These are phyloP conservation scores for Malassezia equina DNA, from an alignment of 1,284 basidiomycete genomes.

Conservation along the genomic window DNA sequence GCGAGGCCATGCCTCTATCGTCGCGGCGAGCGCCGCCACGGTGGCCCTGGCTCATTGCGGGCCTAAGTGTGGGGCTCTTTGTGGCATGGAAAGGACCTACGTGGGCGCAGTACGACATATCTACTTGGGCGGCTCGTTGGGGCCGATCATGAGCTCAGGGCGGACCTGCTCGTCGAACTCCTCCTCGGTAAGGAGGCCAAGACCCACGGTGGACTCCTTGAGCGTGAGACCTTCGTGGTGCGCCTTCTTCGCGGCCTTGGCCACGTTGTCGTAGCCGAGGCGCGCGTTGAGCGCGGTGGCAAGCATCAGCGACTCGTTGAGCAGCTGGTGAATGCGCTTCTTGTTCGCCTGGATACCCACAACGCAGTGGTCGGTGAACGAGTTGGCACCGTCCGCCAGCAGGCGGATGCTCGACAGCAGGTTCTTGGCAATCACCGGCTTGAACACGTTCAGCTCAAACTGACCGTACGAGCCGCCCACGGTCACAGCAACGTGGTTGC, in stretches of 20 bases:
- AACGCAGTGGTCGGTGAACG: constrained; percentile 93
- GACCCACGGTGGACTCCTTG: constrained; percentile 80
- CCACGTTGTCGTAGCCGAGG: constrained; percentile 92
- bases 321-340: constrained; percentile 72
- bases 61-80: neutral
- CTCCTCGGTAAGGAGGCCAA: constrained; percentile 75
- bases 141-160: constrained; percentile 59
- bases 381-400: constrained; percentile 66
- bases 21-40: neutral
- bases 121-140: constrained; percentile 30
- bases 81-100: neutral
- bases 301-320: constrained; percentile 83
- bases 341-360: constrained; percentile 94
- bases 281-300: constrained; percentile 87
- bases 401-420: constrained; percentile 89
- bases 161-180: constrained; percentile 93
- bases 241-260: constrained; percentile 97
- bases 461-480: constrained; percentile 90
- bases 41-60: neutral
- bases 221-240: constrained; percentile 94
- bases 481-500: constrained; percentile 88
- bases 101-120: neutral
- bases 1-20: neutral
- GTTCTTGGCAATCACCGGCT: constrained; percentile 97
- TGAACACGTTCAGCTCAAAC: constrained; percentile 99